phyloP scores from a whole-genome alignment of 2,329 filamentous ascomycete genomes.

The Aspergillus tubingensis region DNA sequence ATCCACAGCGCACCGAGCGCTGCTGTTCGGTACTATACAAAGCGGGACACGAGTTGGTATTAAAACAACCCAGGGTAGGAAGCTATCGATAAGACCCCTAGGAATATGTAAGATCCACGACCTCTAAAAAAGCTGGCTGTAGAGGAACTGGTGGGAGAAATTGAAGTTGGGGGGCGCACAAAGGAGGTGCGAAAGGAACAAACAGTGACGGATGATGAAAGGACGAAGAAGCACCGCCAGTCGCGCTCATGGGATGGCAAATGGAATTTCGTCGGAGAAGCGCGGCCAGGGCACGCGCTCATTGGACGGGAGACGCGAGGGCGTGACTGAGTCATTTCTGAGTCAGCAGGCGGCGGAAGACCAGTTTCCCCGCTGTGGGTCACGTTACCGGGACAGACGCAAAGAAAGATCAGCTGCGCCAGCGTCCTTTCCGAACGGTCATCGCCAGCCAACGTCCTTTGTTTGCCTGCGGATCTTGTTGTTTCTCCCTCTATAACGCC shows the following conservation, averaged over 20 bases:
- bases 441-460: slow-evolving; percentile 9
- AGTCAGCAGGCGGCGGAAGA: slow-evolving; percentile 26
- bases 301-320: slow-evolving; percentile 33
- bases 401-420: slow-evolving; percentile 33
- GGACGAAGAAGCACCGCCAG: slow-evolving; percentile 26
- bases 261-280: slow-evolving; percentile 31
- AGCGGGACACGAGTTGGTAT: not conserved
- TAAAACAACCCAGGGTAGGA: not conserved
- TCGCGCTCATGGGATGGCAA: slow-evolving; percentile 38
- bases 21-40: slow-evolving; percentile 11
- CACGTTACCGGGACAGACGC: slow-evolving; percentile 42
- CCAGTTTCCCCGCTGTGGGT: slow-evolving; percentile 37
- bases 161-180: not conserved
- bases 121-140: not conserved
- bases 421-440: slow-evolving; percentile 12
- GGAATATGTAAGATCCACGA: not conserved
- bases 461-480: not conserved
- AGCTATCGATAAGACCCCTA: not conserved
- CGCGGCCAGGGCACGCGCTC: slow-evolving; percentile 35
- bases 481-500: slow-evolving; percentile 2
- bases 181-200: not conserved
- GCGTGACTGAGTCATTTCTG: slow-evolving; percentile 30
- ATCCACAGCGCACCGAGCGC: slow-evolving; percentile 30
- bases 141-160: not conserved
- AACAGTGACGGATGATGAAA: slow-evolving; percentile 17